Percentiles rank a stretch among this genome's conserved stretches.
phyloP scores from a whole-genome alignment of 768 basidiomycete species.

The Leccinum imitatum region DNA sequence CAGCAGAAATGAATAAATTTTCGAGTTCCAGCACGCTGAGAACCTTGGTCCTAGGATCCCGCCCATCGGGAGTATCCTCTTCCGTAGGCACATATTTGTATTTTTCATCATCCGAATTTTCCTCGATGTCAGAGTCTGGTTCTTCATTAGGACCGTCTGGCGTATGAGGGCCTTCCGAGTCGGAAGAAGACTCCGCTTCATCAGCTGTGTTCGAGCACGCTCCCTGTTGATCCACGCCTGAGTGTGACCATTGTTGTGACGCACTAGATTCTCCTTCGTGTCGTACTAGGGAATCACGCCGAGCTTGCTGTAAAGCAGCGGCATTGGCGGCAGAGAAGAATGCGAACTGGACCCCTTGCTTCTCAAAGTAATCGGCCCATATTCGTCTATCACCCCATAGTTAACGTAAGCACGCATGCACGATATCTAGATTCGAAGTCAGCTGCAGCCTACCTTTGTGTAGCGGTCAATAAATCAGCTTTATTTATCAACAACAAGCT shows the following conservation, averaged over 20 bases:
- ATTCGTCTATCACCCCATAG: conserved; percentile 53
- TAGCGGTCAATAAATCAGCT: conserved; percentile 82
- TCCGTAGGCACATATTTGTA: conserved; percentile 54
- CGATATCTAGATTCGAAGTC: not conserved
- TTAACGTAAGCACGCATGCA: not conserved
- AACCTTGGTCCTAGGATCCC: conserved; percentile 71
- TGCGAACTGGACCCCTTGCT: conserved; percentile 71
- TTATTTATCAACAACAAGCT: conserved; percentile 92
- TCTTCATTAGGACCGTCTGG: conserved; percentile 32
- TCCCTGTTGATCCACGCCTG: not conserved
- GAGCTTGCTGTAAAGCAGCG: conserved; percentile 74
- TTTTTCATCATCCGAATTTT: conserved; percentile 36
- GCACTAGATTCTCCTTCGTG: conserved; percentile 22
- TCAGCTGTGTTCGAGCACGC: not conserved
- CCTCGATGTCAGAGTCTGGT: conserved; percentile 30
- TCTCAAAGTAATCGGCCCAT: conserved; percentile 94
- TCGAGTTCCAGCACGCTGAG: conserved; percentile 87
- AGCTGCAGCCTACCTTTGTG: conserved; percentile 69
- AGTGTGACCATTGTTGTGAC: conserved; percentile 5
- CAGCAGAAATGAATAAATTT: conserved; percentile 66
- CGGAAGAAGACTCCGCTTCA: conserved; percentile 32
- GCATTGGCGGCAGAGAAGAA: conserved; percentile 95
- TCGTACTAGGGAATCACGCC: no score
- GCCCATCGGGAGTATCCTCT: conserved; percentile 47
- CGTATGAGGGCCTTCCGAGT: conserved; percentile 30